Percentiles rank a stretch among this genome's conserved stretches.
Evolutionary conservation across 371 early-diverging fungal species (phyloP).

Genomic region (Sporodiniella umbellata): DNA sequence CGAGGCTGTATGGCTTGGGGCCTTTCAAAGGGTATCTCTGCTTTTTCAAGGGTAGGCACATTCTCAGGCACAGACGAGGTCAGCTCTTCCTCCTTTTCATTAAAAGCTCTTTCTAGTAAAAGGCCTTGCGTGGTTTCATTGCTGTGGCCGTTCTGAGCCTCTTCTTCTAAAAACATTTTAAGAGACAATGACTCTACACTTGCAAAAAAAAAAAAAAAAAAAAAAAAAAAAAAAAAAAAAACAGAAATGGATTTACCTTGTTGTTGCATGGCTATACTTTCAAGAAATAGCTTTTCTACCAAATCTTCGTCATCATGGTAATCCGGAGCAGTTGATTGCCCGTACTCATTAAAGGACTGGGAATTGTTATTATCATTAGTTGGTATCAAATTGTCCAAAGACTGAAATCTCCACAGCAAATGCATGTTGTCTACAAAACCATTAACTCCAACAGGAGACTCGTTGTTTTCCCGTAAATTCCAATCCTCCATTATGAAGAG

Average conservation of each 20-base stretch:
- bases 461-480: conserved; percentile 21
- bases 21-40: no score
- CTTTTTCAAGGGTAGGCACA: no score
- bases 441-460: conserved; percentile 24
- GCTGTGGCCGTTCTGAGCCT: neutral
- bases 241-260: conserved; percentile 6
- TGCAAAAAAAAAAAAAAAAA: neutral
- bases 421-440: conserved; percentile 24
- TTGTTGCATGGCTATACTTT: conserved; percentile 29
- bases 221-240: neutral
- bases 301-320: conserved; percentile 31
- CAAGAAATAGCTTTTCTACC: conserved; percentile 34
- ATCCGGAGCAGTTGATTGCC: conserved; percentile 30
- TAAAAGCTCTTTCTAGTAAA: no score
- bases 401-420: conserved; percentile 24
- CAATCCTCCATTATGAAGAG: conserved; percentile 24
- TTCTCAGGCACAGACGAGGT: no score
- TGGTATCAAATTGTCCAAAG: conserved; percentile 18
- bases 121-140: no score
- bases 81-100: no score
- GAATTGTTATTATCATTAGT: conserved; percentile 12
- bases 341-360: conserved; percentile 21
- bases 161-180: no score
- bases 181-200: neutral
- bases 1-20: no score